Conservation (phyloP, 345 rosid species). For the Euclidium syriacum region DNA sequence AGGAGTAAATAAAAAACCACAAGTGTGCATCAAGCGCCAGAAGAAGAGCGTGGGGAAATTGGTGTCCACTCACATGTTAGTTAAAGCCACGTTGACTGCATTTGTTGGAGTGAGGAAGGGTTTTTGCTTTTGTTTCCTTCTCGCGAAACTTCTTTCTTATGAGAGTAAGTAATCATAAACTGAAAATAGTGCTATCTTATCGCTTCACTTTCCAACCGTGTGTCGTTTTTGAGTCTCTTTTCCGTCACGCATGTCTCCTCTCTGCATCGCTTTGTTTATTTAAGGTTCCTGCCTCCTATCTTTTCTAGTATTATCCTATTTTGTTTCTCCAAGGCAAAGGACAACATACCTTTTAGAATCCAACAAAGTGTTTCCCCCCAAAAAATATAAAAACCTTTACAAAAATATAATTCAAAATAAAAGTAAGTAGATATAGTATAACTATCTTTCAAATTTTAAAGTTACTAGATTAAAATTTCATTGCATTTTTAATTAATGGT, state of each 20-base stretch:
- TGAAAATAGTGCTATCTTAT: neutral
- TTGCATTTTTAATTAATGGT: no score
- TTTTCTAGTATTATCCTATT: no score
- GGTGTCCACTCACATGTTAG: neutral
- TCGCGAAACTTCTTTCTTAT: slow-evolving; percentile 21
- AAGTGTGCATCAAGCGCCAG: slow-evolving; percentile 2
- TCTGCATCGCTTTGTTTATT: neutral
- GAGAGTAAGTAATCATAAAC: neutral
- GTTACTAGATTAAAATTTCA: no score
- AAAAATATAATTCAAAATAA: no score
- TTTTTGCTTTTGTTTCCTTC: slow-evolving; percentile 6
- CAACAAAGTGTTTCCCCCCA: no score
- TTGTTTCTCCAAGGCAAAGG: no score
- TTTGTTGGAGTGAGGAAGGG: slow-evolving; percentile 20
- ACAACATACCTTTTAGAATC: no score
- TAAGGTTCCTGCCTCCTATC: no score
- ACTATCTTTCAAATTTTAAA: no score
- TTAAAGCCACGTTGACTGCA: slow-evolving; percentile 21
- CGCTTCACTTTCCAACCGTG: slow-evolving; percentile 12
- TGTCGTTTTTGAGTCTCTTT: slow-evolving; percentile 27
- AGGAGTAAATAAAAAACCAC: neutral
- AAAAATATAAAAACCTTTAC: no score
- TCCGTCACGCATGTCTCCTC: slow-evolving; percentile 25
- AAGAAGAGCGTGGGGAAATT: slow-evolving; percentile 1
- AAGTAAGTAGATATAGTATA: no score